A percentile compares a stretch with the other conserved stretches of the same genome.
phyloP scores from a whole-genome alignment of 352 stramenopile genomes.

The Phytophthora fragariaefolia region DNA sequence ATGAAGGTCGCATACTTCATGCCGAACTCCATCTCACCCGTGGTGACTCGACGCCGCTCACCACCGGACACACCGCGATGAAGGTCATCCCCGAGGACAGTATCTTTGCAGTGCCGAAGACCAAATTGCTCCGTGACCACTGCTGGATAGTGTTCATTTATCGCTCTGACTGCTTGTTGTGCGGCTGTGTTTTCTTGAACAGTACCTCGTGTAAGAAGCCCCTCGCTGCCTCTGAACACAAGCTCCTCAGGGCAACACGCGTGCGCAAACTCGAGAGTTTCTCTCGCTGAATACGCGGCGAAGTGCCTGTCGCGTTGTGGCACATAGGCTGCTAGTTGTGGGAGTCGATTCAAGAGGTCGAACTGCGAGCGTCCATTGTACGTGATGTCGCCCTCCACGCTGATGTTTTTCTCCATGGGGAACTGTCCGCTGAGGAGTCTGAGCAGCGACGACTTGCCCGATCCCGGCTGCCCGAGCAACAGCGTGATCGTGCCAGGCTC shows the following conservation, averaged over 20 bases:
- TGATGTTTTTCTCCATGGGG: slow-evolving; percentile 30
- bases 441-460: slow-evolving; percentile 48
- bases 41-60: slow-evolving; percentile 57
- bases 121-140: slow-evolving; percentile 31
- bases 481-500: slow-evolving; percentile 42
- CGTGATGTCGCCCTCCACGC: slow-evolving; percentile 32
- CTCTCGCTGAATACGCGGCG: slow-evolving; percentile 27
- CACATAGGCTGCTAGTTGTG: slow-evolving; percentile 31
- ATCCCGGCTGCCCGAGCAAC: slow-evolving; percentile 41
- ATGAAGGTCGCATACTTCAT: slow-evolving; percentile 66
- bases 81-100: slow-evolving; percentile 49
- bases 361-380: slow-evolving; percentile 31
- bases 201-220: slow-evolving; percentile 30
- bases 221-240: background rate
- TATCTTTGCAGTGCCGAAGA: slow-evolving; percentile 45
- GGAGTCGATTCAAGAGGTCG: slow-evolving; percentile 11
- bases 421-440: slow-evolving; percentile 40
- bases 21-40: slow-evolving; percentile 42
- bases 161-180: background rate
- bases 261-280: slow-evolving; percentile 37
- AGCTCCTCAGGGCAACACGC: slow-evolving; percentile 19
- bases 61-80: slow-evolving; percentile 66
- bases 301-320: slow-evolving; percentile 35
- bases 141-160: slow-evolving; percentile 33
- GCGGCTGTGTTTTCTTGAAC: slow-evolving; percentile 26